A percentile compares a stretch with the other conserved stretches of the same genome.
Conservation (phyloP, 169 alveolate species). For the Eimeria acervulina region DNA sequence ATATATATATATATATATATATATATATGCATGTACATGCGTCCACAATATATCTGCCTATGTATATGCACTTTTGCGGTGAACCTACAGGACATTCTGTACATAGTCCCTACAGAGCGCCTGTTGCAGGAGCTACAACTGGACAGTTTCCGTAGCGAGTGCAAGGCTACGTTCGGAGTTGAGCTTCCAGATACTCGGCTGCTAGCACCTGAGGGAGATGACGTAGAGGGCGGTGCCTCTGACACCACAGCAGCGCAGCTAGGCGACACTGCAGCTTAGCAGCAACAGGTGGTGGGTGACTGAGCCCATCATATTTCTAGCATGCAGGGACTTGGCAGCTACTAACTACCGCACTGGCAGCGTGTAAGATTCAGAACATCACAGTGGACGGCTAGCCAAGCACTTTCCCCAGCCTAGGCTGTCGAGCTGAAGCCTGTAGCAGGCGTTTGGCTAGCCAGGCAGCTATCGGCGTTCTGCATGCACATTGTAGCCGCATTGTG, state of each 20-base stretch:
- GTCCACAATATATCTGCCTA: not conserved
- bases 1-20: not conserved
- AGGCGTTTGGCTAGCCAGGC: not conserved
- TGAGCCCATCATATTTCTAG: not conserved
- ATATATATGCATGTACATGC: not conserved
- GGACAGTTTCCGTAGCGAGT: conserved; percentile 11
- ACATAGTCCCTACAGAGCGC: conserved; percentile 31
- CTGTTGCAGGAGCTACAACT: conserved; percentile 22
- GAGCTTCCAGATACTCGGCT: conserved; percentile 41
- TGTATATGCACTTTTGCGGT: not conserved
- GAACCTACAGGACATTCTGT: not conserved
- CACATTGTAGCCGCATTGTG: not conserved
- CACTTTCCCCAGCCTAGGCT: not conserved
- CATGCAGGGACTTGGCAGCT: not conserved
- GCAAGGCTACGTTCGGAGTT: conserved; percentile 44
- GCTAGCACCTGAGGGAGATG: not conserved
- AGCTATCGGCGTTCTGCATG: not conserved
- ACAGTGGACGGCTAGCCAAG: not conserved
- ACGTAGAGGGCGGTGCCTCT: not conserved
- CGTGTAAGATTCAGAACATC: not conserved
- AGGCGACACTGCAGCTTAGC: not conserved
- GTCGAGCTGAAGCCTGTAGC: not conserved
- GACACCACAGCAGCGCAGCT: not conserved
- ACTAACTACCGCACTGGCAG: too few species aligned
- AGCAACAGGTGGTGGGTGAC: not conserved